phyloP scores from a whole-genome alignment of 2,329 filamentous ascomycete genomes.

The Penicillium sp. region DNA sequence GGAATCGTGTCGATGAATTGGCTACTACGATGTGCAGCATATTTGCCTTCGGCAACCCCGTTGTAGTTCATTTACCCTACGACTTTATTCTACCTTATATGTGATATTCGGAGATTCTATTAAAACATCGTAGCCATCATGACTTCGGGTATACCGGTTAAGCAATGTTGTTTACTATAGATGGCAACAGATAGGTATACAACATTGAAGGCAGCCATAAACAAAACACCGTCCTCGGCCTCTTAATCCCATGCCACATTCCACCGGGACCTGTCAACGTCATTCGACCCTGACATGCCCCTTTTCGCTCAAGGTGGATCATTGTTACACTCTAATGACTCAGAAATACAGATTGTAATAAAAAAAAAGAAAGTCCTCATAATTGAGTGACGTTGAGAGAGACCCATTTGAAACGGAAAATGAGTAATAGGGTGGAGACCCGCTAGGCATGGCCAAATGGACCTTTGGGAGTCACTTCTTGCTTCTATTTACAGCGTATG shows the following conservation, averaged over 20 bases:
- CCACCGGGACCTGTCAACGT: constrained; percentile 1
- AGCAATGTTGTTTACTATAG: neutral
- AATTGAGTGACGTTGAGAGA: constrained; percentile 3
- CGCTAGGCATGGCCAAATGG: neutral
- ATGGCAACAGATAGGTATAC: neutral
- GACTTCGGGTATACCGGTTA: neutral
- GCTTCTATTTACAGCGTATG: constrained; percentile 3
- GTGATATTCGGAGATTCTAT: neutral
- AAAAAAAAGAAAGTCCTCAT: neutral
- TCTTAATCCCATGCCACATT: constrained; percentile 1
- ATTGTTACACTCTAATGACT: neutral
- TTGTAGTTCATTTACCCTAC: neutral
- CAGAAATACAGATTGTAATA: neutral
- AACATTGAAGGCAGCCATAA: neutral
- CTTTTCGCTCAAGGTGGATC: neutral
- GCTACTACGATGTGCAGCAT: neutral
- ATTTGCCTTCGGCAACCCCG: neutral
- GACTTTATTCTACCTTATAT: neutral
- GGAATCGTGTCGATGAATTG: neutral
- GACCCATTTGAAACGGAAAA: neutral
- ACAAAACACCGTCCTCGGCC: neutral
- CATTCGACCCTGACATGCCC: neutral
- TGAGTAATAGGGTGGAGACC: constrained; percentile 7
- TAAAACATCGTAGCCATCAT: neutral
- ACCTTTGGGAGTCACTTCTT: neutral